Evolutionary conservation across 495 filamentous ascomycete genomes (phyloP), one percentile per base, ranked within the genome.

Genomic region (Paragyromitra xinjiangensis): DNA sequence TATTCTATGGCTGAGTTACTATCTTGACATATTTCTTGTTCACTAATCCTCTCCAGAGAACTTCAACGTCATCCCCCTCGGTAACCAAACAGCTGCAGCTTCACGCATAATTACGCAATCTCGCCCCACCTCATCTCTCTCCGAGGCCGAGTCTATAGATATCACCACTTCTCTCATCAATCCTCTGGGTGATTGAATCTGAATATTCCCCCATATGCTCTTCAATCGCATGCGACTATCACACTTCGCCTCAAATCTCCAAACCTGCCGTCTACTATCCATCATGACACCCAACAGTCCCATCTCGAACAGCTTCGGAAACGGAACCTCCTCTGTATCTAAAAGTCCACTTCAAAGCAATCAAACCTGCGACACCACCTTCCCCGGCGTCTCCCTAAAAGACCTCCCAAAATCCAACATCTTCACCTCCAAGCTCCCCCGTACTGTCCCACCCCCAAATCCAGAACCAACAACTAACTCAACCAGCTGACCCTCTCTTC

Each of bases 361-460:
- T 40, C 34, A 29, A 8, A 55, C 51, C 34, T 73, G 70, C 50
- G 26, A 42, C 6, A 65, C 50, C 50, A 19, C 3, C 26, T 67
- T 67, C 51, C 24, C 51, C 6, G 78, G 84, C 37, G 69, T 82
- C 3, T 83, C 92, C 34, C 85, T 97, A 44, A 83, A 85, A 63
- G 90, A 93, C 11, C 86, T 99, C 48, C 93, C 92, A 29, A 98
- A 97, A 84, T 92, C 93, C 53, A 93, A 92, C 86, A 87, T 86
- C 69, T 97, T 97, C 85, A 97, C 78, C 69, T 64, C 75, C 37
- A 75, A 75, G 24, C 78, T 80, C 22, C 77, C 78, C 6, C 64
- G 78, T 80, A 80, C 34, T 11, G 0, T 24, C n/a, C 51, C 55
- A 16, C 22, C 34, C 29, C 45, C 1, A 16, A 22, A 40, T 0